These are phyloP conservation scores for Pelargonium nanum DNA, from an alignment of 345 rosid genomes.

Conservation along the genomic window DNA sequence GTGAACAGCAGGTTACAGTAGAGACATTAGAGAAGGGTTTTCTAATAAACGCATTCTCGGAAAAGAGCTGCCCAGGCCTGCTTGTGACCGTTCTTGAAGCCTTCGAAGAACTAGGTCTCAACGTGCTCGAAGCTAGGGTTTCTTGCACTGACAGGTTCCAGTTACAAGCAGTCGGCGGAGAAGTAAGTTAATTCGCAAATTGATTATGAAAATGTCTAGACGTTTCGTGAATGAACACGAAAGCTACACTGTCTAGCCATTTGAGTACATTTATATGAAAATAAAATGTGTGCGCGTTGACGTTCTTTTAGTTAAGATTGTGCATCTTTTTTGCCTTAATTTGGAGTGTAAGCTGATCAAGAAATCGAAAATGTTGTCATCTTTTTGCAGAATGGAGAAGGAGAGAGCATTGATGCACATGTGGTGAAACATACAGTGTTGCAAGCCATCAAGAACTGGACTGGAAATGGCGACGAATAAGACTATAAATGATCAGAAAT, in stretches of 20 bases:
- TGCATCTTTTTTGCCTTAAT: neutral
- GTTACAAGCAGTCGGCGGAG: slow-evolving; percentile 65
- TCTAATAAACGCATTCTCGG: slow-evolving; percentile 47
- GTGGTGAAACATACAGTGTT: slow-evolving; percentile 64
- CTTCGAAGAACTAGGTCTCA: slow-evolving; percentile 71
- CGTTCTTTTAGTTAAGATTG: neutral
- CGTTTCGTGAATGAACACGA: neutral
- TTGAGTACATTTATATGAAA: too few relatives aligned
- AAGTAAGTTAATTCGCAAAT: slow-evolving; percentile 32
- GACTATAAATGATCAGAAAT: too few relatives aligned
- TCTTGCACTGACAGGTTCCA: slow-evolving; percentile 67
- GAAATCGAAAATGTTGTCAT: neutral
- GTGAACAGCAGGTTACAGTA: slow-evolving; percentile 53
- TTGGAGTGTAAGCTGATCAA: neutral
- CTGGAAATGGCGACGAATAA: slow-evolving; percentile 18
- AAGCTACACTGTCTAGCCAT: too few relatives aligned
- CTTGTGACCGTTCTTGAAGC: slow-evolving; percentile 74
- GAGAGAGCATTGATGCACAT: slow-evolving; percentile 50
- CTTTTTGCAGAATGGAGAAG: slow-evolving; percentile 48
- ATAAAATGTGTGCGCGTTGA: too few relatives aligned
- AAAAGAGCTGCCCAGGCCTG: slow-evolving; percentile 59
- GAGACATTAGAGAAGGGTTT: slow-evolving; percentile 79
- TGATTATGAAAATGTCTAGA: neutral
- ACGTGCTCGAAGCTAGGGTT: slow-evolving; percentile 87
- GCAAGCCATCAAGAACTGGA: slow-evolving; percentile 59